Base-by-base conservation (phyloP, 2,329 filamentous ascomycete genomes). In the Alternaria conjuncta region DNA sequence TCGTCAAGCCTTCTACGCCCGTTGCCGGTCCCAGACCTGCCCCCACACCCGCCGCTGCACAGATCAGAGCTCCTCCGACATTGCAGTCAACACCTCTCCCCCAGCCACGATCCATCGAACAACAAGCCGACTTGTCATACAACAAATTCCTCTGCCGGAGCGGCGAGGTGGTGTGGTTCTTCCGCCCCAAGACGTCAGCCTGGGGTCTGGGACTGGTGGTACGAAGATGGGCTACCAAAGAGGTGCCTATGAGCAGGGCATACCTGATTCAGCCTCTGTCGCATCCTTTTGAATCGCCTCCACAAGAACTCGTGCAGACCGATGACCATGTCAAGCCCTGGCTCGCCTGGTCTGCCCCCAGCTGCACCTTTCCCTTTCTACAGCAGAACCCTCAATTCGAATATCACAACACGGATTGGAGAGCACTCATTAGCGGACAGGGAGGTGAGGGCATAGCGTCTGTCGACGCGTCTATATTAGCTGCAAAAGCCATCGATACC, bases 151-250 rank as follows among this genome's bases (percentile, higher is more conserved):
- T 87, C 20, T 87, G 83, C 68, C 80, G 86, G 6, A 82, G 83
- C 4, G 86, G 86, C 7, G 86, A 88, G 70, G 75, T 88, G 0
- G 83, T 86, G 4, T 88, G 86, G 86, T 88, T 86, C 68, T 82
- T 82, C 61, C 82, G 84, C 36, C 82, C 81, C 6, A 71, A 74
- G 57, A 74, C 69, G 11, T 69, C 76, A 15, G 84, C 86, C 13
- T 88, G 86, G 86, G 85, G 85, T 25, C 77, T 88, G 6, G 85
- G 85, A 8, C 79, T 86, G 3, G 81, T 88, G 13, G 71, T 82
- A 4, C 82, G 82, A 49, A 80, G 86, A 41, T 84, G 83, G 77
- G 63, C 74, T 72, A 55, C 72, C 68, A 68, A 76, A 66, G 76
- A 76, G 53, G 63, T 32, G 56, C 77, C 63, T 67, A 65, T 62